Evolutionary conservation across 371 early-diverging fungal genomes (phyloP).

Genomic region (Mortierella sp.): DNA sequence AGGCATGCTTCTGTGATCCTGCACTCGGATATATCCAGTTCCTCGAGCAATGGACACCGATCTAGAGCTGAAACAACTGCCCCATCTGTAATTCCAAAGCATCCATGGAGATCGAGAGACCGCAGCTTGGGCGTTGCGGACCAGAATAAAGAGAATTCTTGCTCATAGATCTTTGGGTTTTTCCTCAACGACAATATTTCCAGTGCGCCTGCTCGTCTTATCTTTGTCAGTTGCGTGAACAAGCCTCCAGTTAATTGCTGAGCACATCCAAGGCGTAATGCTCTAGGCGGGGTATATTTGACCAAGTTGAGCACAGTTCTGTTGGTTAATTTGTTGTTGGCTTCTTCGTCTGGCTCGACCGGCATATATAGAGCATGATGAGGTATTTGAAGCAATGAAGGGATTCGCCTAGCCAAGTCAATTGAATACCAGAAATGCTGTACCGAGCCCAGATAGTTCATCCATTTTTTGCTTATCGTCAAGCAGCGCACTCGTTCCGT

Average conservation of each 20-base stretch:
- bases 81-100: slow-evolving; percentile 24
- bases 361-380: slow-evolving; percentile 23
- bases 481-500: slow-evolving; percentile 36
- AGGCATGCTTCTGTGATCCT: slow-evolving; percentile 28
- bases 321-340: slow-evolving; percentile 39
- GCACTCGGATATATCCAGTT: slow-evolving; percentile 46
- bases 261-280: slow-evolving; percentile 33
- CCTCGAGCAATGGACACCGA: slow-evolving; percentile 43
- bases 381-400: slow-evolving; percentile 4
- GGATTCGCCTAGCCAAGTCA: slow-evolving; percentile 23
- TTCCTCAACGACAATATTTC: slow-evolving; percentile 27
- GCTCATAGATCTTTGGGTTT: slow-evolving; percentile 31
- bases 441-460: slow-evolving; percentile 20
- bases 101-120: slow-evolving; percentile 36
- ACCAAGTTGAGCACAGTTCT: slow-evolving; percentile 28
- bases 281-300: slow-evolving; percentile 33
- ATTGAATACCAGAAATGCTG: slow-evolving; percentile 42
- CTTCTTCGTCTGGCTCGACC: slow-evolving; percentile 4
- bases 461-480: slow-evolving; percentile 48
- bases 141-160: slow-evolving; percentile 44
- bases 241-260: slow-evolving; percentile 24
- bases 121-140: slow-evolving; percentile 33
- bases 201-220: slow-evolving; percentile 24
- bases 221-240: slow-evolving; percentile 25
- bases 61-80: slow-evolving; percentile 22